Conservation (phyloP, 331 rosid genomes). For the Quercus phellos region DNA sequence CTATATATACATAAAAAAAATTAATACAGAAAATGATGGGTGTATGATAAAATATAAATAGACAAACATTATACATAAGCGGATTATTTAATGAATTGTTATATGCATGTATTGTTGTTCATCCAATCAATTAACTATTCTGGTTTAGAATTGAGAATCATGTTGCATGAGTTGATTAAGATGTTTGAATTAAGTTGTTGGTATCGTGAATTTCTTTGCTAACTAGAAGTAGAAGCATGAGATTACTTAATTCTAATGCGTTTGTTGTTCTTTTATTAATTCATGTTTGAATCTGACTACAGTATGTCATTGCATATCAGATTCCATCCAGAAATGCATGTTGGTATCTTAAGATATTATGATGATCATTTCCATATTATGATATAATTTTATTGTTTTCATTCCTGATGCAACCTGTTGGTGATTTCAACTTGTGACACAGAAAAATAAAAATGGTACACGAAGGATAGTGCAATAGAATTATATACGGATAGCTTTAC, state of each 20-base stretch:
- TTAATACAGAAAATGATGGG: too few species aligned
- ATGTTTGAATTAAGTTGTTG: too few species aligned
- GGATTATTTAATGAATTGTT: too few species aligned
- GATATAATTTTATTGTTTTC: neutral
- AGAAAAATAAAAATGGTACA: neutral
- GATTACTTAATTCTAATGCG: neutral
- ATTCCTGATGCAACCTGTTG: neutral
- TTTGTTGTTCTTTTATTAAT: neutral
- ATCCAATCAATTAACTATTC: too few species aligned
- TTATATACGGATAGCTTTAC: neutral
- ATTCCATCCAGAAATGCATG: neutral
- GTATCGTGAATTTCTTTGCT: neutral
- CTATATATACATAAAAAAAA: too few species aligned
- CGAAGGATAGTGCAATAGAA: neutral
- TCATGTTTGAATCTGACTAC: neutral
- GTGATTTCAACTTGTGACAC: neutral
- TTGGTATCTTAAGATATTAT: neutral
- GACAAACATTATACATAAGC: too few species aligned
- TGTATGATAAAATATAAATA: too few species aligned
- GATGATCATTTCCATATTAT: neutral
- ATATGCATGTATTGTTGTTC: too few species aligned
- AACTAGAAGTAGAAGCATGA: neutral
- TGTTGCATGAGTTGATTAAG: too few species aligned
- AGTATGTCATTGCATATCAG: neutral
- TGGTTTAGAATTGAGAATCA: too few species aligned